Base-by-base conservation (phyloP, 2,329 filamentous ascomycete genomes). In the Celoporthe dispersa region DNA sequence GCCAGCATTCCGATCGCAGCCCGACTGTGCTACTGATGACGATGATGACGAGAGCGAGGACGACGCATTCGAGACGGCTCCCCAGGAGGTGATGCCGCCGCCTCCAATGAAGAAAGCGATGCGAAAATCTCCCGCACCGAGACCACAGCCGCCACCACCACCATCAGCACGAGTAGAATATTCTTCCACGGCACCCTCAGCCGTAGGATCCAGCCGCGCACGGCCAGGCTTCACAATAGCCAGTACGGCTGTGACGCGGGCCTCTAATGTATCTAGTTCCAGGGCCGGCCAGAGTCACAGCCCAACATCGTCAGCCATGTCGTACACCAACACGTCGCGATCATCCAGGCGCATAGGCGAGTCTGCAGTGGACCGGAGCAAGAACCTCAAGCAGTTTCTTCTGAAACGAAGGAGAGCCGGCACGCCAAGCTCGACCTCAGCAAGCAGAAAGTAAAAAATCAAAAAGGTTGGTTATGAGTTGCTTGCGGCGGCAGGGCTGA, bases 331-430 rank as follows among this genome's bases (percentile, higher is more conserved):
- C 35, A 16, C 53, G 57, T 25, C 48, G 19, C 28, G 9, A 19
- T 59, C 59, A 22, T 63, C 63, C 62, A 60, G 41, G 51, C 70
- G 68, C 14, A 9, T 19, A 37, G 62, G 59, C 12, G 65, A 71
- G 33, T 69, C 67, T 25, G 37, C 53, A 19, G 67, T 41, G 41
- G 60, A 68, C 33, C 67, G 70, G 16, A 70, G 70, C 66, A 68
- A 19, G 59, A 70, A 39, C 14, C 19, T 68, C 35, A 53, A 60
- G 39, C 57, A 60, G 28, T 69, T 61, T 39, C 4, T 70, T 33
- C 1, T 68, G 31, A 68, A 55, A 57, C 35, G n/a, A 19, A 9
- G 44, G 28, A 37, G 57, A 28, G n/a, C 28, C 3, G 53, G 60
- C n/a, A 60, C 62, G 37, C 62, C 68, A 3, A 31, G 22, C 28